Percentiles rank a stretch among this genome's conserved stretches.
phyloP scores from a whole-genome alignment of 139 green algal species.

The Mychonastes homosphaera region DNA sequence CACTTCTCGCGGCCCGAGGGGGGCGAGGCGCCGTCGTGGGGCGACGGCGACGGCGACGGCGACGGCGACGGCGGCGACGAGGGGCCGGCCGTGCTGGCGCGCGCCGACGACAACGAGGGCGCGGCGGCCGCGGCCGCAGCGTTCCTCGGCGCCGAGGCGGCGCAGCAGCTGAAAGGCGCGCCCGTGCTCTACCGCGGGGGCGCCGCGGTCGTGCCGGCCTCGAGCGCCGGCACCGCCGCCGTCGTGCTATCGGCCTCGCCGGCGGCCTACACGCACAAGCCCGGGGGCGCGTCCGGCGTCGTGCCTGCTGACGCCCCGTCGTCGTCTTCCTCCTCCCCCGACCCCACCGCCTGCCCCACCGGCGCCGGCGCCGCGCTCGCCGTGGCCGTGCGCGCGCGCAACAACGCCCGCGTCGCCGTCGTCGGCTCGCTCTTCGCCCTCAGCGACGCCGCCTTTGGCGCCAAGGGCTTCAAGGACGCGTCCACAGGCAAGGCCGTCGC shows the following conservation, averaged over 20 bases:
- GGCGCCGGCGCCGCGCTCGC: too few relatives aligned
- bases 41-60: slow-evolving; percentile 71
- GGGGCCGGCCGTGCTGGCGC: slow-evolving; percentile 19
- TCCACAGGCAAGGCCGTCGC: slow-evolving; percentile 2
- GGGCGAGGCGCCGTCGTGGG: slow-evolving; percentile 73
- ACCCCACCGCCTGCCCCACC: too few relatives aligned
- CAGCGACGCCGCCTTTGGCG: slow-evolving; percentile 45
- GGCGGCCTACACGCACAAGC: too few relatives aligned
- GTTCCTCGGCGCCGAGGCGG: slow-evolving; percentile 37
- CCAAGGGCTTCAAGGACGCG: slow-evolving; percentile 19
- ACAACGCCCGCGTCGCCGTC: slow-evolving; percentile 75
- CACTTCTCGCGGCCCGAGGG: slow-evolving; percentile 54
- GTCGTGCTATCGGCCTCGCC: too few relatives aligned
- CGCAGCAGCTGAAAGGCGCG: too few relatives aligned
- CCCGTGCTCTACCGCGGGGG: too few relatives aligned
- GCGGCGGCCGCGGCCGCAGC: too few relatives aligned
- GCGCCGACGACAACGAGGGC: neutral
- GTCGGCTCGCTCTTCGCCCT: slow-evolving; percentile 73
- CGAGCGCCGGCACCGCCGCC: too few relatives aligned
- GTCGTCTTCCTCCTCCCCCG: too few relatives aligned
- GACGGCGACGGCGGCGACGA: slow-evolving; percentile 55
- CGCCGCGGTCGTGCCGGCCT: too few relatives aligned
- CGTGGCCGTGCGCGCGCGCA: slow-evolving; percentile 63
- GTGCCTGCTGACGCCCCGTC: too few relatives aligned
- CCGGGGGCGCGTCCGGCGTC: neutral